Base-by-base conservation (phyloP, 2,329 filamentous ascomycete genomes). In the Nigrospora oryzae region DNA sequence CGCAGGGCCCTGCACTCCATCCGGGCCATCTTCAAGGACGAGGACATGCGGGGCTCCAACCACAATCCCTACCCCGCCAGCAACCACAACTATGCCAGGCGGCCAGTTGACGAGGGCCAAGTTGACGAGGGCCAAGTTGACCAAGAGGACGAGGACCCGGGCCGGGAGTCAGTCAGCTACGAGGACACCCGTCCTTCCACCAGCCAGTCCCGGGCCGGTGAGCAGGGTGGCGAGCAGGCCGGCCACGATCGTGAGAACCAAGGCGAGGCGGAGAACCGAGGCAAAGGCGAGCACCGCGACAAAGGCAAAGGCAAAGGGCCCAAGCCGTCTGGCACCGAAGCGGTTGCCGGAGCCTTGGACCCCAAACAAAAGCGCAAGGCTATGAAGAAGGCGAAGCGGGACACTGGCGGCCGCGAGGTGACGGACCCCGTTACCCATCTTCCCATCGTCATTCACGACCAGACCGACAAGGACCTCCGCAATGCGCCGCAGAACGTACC, bases 401-500 rank as follows among this genome's bases (percentile, higher is more conserved):
- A 71, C 41, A 65, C 66, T 37, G 70, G 66, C n/a, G 69, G 72
- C n/a, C 66, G 73, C 47, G 72, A 84, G 56, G 83, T 87, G 39
- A 87, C 83, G 1, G 84, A 88, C 55, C 83, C 83, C 0, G 73
- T 87, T 35, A 88, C 84, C 2, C 84, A 87, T 61, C 68, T 87
- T 3, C 82, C 83, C 2, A 73, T 86, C 40, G 68, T 65, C 33
- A 83, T 86, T 33, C 80, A 84, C 56, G 84, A 87, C 56, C 81
- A 81, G 53, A 86, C 83, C 1, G 69, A 74, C 28, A 74, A 78
- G 35, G 79, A 84, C 43, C 65, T 87, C 12, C 56, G 66, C 14
- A 61, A 48, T n/a, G 62, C 44, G 42, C 65, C 62, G 3, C 61
- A 64, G 36, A 67, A 67, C 37, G 50, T 59, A 12, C 49, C 62